Evolutionary conservation across 164 flowering plant species (phyloP).

Genomic region (Annona cherimola): DNA sequence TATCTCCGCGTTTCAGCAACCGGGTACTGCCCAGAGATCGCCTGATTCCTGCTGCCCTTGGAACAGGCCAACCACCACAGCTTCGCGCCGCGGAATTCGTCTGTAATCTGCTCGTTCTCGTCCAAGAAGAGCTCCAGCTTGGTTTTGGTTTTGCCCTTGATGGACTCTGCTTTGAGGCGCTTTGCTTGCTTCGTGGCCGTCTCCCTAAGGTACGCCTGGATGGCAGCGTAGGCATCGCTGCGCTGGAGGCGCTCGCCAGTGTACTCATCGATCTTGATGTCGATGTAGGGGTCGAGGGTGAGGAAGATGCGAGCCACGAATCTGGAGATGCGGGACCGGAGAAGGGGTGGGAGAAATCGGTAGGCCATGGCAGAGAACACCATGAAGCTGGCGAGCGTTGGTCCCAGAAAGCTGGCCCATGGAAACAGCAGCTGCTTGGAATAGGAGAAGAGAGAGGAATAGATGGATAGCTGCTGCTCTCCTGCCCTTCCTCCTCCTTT

Average conservation of each 20-base stretch:
- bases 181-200: slow-evolving; percentile 35
- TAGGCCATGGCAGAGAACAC: slow-evolving; percentile 39
- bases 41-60: not conserved
- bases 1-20: slow-evolving; percentile 24
- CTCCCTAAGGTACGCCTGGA: slow-evolving; percentile 48
- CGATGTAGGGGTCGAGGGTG: slow-evolving; percentile 34
- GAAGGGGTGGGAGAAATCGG: slow-evolving; percentile 35
- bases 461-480: no score
- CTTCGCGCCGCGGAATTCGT: slow-evolving; percentile 37
- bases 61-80: slow-evolving; percentile 39
- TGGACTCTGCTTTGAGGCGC: slow-evolving; percentile 41
- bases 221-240: slow-evolving; percentile 41
- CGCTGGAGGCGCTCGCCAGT: slow-evolving; percentile 36
- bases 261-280: slow-evolving; percentile 48
- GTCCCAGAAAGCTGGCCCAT: slow-evolving; percentile 23
- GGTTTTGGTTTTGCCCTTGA: slow-evolving; percentile 24
- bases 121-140: slow-evolving; percentile 47
- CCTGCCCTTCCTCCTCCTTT: no score
- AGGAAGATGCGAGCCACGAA: slow-evolving; percentile 16
- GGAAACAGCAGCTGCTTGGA: not conserved
- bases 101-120: slow-evolving; percentile 45
- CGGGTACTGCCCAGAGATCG: slow-evolving; percentile 10
- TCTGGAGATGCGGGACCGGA: slow-evolving; percentile 25
- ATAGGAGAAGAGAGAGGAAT: no score
- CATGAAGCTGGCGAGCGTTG: slow-evolving; percentile 42